Base-by-base conservation (phyloP, 371 early-diverging fungal genomes). In the Mucor plumbeus region DNA sequence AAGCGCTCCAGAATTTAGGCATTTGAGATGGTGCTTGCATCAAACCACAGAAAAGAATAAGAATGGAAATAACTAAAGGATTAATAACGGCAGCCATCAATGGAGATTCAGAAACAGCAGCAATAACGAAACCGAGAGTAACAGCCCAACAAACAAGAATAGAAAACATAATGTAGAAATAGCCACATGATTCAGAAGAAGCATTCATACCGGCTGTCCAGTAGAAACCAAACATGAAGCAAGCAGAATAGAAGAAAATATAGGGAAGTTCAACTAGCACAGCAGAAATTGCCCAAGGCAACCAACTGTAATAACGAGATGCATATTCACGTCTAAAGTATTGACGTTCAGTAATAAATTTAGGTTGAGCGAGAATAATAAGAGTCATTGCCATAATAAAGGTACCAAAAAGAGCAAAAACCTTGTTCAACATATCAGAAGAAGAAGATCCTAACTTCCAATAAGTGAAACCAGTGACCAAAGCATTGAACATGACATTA, bases 391-490 rank as follows among this genome's bases (percentile, higher is more conserved):
- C 87, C 75, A 93, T 82, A 26, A 88, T 82, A 31, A 89, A 76
- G 14, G 90, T 85, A 72, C 85, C 81, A 74, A 92, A 93, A 41
- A 93, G 77, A 31, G 88, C 88, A 72, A 93, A 92, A 41, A 90
- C 79, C 55, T 88, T 81, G 68, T 90, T 90, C 63, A 88, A 87
- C 60, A 90, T 78, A 63, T 91, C 92, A 35, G 83, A 68, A 11
- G 86, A 73, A 26, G 88, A 77, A 59, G 74, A 39, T 33, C 80
- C 81, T 1, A 87, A 72, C 44, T 88, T 84, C 85, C 82, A 90
- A 75, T 87, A 94, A 9, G 93, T 85, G 76, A 94, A 89, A 38
- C 92, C 93, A 53, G 89, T 84, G 31, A 90, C 70, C 26, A 91
- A 78, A 21, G 84, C 86, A 65, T 79, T 78, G 59, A 86, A 72